These are phyloP conservation scores for Asterella californica DNA, from an alignment of 225 moss, liverwort and hornwort species.

Conservation along the genomic window DNA sequence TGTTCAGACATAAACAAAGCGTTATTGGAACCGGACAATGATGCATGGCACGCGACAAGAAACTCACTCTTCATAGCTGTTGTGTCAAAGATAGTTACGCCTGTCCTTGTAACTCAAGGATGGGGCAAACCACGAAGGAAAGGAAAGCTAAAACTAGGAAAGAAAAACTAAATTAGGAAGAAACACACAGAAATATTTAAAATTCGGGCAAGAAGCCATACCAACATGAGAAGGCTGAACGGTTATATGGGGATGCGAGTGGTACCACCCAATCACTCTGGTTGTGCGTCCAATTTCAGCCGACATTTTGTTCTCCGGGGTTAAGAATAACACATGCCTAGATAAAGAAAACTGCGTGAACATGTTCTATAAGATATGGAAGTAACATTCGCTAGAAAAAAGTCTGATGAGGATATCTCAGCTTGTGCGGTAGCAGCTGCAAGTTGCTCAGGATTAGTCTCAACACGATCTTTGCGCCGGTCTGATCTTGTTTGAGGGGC, in stretches of 20 bases:
- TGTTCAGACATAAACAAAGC: neutral
- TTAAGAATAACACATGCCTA: slow-evolving; percentile 32
- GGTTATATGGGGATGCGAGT: slow-evolving; percentile 98
- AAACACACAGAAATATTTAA: neutral
- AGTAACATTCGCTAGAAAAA: neutral
- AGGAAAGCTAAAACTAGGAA: too few relatives aligned
- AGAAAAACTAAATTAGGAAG: too few relatives aligned
- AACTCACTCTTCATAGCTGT: neutral
- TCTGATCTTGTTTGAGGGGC: slow-evolving; percentile 94
- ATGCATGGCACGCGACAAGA: neutral
- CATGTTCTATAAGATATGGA: neutral
- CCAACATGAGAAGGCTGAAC: slow-evolving; percentile 99
- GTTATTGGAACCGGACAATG: neutral
- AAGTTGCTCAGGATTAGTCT: slow-evolving; percentile 96
- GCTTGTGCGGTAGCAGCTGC: slow-evolving; percentile 96
- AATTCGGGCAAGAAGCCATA: slow-evolving; percentile 20
- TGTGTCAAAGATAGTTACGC: neutral
- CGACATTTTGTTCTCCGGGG: slow-evolving; percentile 64
- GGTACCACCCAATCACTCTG: slow-evolving; percentile 98
- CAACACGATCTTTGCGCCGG: slow-evolving; percentile 94
- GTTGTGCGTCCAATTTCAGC: slow-evolving; percentile 67
- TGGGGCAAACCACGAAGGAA: neutral
- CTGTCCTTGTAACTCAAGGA: neutral
- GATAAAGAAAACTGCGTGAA: neutral
- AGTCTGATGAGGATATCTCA: slow-evolving; percentile 52